Percentiles rank a stretch among this genome's conserved stretches.
Evolutionary conservation across 768 basidiomycete species (phyloP).

Genomic region (Boletus patriciae): DNA sequence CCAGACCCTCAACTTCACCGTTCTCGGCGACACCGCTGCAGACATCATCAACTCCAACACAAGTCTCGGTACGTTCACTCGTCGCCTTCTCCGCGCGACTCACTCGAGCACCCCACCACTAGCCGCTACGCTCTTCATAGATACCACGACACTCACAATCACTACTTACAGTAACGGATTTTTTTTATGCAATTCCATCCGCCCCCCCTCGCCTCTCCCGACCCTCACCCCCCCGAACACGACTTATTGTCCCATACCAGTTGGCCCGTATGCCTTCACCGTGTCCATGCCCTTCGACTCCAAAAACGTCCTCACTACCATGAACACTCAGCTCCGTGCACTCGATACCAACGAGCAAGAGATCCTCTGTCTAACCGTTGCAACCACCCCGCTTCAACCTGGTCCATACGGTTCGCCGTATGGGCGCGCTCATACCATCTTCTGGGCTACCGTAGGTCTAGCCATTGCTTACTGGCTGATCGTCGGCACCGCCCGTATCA

Average conservation of each 20-base stretch:
- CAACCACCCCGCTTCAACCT: conserved; percentile 74
- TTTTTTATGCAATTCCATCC: conserved; percentile 76
- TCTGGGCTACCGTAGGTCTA: conserved; percentile 73
- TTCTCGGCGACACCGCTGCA: conserved; percentile 63
- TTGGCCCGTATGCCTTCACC: conserved; percentile 82
- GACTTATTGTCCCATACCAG: conserved; percentile 72
- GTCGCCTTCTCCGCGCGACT: background rate
- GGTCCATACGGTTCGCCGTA: conserved; percentile 55
- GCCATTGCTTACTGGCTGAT: conserved; percentile 80
- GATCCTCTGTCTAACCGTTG: conserved; percentile 77
- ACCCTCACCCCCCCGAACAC: conserved; percentile 34
- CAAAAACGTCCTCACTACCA: conserved; percentile 75
- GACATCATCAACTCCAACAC: conserved; percentile 60
- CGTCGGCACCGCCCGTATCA: conserved; percentile 76
- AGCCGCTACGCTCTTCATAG: conserved; percentile 83
- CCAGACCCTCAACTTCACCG: conserved; percentile 62
- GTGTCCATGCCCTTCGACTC: conserved; percentile 65
- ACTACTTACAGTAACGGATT: conserved; percentile 67
- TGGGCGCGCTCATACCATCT: conserved; percentile 63
- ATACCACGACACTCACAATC: conserved; percentile 78
- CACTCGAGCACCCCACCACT: conserved; percentile 7
- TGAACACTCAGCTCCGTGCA: conserved; percentile 80
- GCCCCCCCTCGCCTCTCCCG: conserved; percentile 73
- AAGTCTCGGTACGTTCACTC: conserved; percentile 57
- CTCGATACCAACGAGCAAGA: conserved; percentile 85